phyloP scores from a whole-genome alignment of 169 alveolate species.

The Theileria luwenshuni region DNA sequence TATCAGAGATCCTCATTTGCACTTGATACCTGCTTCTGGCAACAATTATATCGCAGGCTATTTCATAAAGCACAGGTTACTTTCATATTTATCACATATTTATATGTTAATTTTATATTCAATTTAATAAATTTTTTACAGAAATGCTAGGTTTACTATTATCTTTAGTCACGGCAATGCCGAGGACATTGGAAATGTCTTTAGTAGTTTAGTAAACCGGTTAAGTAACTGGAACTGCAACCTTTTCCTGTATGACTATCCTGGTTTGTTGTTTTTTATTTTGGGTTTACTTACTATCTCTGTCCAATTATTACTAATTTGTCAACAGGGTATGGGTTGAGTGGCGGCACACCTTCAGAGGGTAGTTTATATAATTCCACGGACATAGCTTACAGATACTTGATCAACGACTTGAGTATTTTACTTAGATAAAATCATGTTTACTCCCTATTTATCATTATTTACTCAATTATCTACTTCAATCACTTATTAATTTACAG shows the following conservation, averaged over 20 bases:
- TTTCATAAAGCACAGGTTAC: slow-evolving; percentile 63
- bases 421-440: neutral
- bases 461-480: neutral
- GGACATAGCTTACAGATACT: slow-evolving; percentile 85
- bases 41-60: slow-evolving; percentile 74
- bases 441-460: neutral
- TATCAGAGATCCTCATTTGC: slow-evolving; percentile 65
- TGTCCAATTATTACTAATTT: neutral
- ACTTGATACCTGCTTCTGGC: slow-evolving; percentile 72
- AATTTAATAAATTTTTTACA: slow-evolving; percentile 21
- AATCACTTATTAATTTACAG: slow-evolving; percentile 14
- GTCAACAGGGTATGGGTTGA: slow-evolving; percentile 77
- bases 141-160: slow-evolving; percentile 75
- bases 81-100: neutral
- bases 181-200: slow-evolving; percentile 83
- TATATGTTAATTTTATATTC: neutral
- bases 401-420: slow-evolving; percentile 55
- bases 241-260: slow-evolving; percentile 82
- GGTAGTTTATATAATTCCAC: slow-evolving; percentile 78
- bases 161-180: slow-evolving; percentile 89
- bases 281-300: neutral
- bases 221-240: slow-evolving; percentile 69
- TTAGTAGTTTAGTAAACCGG: slow-evolving; percentile 63
- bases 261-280: slow-evolving; percentile 52
- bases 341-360: slow-evolving; percentile 83